These are phyloP conservation scores for Fusarium neocosmosporiellum DNA, from an alignment of 2,329 filamentous ascomycete species.

Conservation along the genomic window DNA sequence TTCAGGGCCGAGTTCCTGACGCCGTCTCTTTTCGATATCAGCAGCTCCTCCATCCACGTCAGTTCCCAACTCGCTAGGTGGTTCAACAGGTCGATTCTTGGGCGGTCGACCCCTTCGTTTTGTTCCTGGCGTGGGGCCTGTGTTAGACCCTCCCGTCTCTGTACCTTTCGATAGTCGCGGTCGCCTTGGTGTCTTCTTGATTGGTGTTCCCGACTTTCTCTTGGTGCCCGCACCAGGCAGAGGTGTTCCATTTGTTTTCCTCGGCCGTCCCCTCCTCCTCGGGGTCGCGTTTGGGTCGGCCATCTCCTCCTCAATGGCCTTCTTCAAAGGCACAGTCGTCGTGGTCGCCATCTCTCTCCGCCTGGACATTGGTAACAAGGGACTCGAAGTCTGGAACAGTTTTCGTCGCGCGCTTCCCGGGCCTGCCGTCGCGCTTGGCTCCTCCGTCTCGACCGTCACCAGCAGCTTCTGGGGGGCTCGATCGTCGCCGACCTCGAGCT, in stretches of 20 bases:
- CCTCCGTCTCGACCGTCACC: conserved; percentile 66
- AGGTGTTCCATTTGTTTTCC: conserved; percentile 64
- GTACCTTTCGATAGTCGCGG: conserved; percentile 46
- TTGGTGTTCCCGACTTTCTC: conserved; percentile 60
- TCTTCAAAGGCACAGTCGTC: conserved; percentile 63
- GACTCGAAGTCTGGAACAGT: conserved; percentile 58
- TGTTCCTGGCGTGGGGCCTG: conserved; percentile 48
- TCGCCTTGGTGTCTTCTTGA: conserved; percentile 49
- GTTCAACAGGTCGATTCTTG: conserved; percentile 42
- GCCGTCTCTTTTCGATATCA: conserved; percentile 24
- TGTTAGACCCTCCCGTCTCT: conserved; percentile 34
- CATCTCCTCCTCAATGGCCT: conserved; percentile 49
- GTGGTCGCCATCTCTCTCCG: conserved; percentile 57
- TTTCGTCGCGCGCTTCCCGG: conserved; percentile 51
- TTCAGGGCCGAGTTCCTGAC: conserved; percentile 41
- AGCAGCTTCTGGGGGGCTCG: conserved; percentile 62
- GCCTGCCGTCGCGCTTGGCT: conserved; percentile 49
- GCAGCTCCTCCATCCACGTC: conserved; percentile 26
- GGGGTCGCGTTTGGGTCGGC: conserved; percentile 52
- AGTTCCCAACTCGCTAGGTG: conserved; percentile 40
- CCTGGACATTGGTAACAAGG: conserved; percentile 49
- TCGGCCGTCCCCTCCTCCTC: conserved; percentile 58
- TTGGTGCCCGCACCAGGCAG: conserved; percentile 56
- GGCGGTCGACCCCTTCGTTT: conserved; percentile 46
- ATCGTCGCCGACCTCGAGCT: conserved; percentile 65